phyloP scores from a whole-genome alignment of 371 early-diverging fungal genomes.

The Mortierella sp. region DNA sequence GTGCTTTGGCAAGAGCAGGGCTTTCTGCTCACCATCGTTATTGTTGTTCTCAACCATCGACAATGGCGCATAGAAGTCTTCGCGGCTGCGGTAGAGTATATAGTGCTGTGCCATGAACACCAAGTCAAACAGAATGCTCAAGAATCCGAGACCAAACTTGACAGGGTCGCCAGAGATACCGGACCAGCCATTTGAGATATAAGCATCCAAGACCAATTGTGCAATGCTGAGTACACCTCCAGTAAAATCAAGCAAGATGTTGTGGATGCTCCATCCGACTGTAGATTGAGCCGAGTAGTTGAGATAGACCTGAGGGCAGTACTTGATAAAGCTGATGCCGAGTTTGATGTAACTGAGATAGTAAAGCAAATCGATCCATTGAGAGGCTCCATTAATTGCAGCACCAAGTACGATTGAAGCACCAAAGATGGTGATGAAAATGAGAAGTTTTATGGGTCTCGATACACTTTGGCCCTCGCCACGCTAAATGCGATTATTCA shows the following conservation, averaged over 20 bases:
- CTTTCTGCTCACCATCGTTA: conserved; percentile 6
- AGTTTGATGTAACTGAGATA: conserved; percentile 86
- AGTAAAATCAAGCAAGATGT: conserved; percentile 90
- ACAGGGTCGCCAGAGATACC: conserved; percentile 78
- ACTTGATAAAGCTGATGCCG: conserved; percentile 83
- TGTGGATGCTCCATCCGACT: conserved; percentile 92
- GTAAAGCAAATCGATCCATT: conserved; percentile 79
- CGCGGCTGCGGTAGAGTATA: conserved; percentile 71
- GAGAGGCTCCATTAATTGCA: conserved; percentile 44
- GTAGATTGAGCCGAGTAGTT: conserved; percentile 87
- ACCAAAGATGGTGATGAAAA: conserved; percentile 58
- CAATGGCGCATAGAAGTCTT: conserved; percentile 52
- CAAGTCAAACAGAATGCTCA: conserved; percentile 84
- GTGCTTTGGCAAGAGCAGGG: conserved; percentile 8
- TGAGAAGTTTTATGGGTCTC: conserved; percentile 45
- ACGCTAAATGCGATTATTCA: conserved; percentile 50
- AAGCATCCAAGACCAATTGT: conserved; percentile 87
- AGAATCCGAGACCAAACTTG: conserved; percentile 84
- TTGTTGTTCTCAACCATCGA: conserved; percentile 7
- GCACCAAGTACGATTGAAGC: conserved; percentile 54
- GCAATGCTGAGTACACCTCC: conserved; percentile 87
- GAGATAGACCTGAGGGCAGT: conserved; percentile 88
- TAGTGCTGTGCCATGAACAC: conserved; percentile 91
- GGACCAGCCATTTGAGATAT: conserved; percentile 73
- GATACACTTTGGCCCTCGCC: conserved; percentile 63